These are phyloP conservation scores for Trichosporon ovoides DNA, from an alignment of 1,284 basidiomycete species.

Conservation along the genomic window DNA sequence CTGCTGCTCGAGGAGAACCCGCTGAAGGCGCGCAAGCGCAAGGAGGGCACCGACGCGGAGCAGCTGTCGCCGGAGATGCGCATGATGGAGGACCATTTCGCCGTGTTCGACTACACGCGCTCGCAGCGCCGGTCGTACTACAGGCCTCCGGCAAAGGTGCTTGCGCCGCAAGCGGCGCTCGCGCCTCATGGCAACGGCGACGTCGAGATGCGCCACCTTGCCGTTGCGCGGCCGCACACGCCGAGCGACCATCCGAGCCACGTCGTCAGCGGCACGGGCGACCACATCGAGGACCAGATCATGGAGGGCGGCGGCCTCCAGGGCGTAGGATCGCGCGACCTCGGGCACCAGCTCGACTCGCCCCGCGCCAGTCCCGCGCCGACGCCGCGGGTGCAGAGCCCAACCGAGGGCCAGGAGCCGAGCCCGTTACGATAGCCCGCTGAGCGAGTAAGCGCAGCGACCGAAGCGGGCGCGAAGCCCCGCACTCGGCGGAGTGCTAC, in stretches of 20 bases:
- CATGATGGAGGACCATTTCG: slow-evolving; percentile 88
- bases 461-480: too few relatives aligned
- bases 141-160: slow-evolving; percentile 22
- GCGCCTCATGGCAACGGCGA: slow-evolving; percentile 23
- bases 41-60: slow-evolving; percentile 79
- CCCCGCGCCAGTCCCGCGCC: background rate
- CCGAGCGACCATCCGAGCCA: slow-evolving; percentile 12
- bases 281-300: slow-evolving; percentile 48
- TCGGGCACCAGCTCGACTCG: slow-evolving; percentile 13
- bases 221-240: slow-evolving; percentile 5
- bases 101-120: slow-evolving; percentile 47
- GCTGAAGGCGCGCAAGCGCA: slow-evolving; percentile 86
- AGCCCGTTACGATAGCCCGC: background rate
- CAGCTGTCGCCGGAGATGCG: slow-evolving; percentile 83
- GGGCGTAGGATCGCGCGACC: slow-evolving; percentile 32
- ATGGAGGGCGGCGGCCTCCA: slow-evolving; percentile 48
- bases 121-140: slow-evolving; percentile 46
- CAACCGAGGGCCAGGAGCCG: background rate
- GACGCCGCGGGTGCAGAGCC: background rate
- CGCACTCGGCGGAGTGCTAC: too few relatives aligned
- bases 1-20: slow-evolving; percentile 94
- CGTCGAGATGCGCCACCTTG: slow-evolving; percentile 8
- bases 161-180: slow-evolving; percentile 24
- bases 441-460: background rate
- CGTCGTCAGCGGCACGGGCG: slow-evolving; percentile 38